Evolutionary conservation across 73 alveolate genomes (phyloP).

Genomic region (Paramecium sonneborni): DNA sequence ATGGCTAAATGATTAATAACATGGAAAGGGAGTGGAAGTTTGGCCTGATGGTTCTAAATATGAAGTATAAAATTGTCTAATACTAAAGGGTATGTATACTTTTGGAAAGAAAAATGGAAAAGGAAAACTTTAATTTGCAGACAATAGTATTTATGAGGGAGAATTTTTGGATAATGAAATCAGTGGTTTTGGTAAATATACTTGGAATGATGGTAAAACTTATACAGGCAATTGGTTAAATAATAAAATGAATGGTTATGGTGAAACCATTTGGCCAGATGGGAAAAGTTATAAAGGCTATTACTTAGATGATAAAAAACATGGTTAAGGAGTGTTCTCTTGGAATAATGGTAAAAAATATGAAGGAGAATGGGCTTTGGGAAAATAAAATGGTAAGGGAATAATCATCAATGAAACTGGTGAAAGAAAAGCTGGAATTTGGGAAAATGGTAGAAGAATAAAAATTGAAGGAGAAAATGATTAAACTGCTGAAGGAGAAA

Average conservation of each 20-base stretch:
- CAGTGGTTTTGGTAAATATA: constrained; percentile 78
- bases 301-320: constrained; percentile 75
- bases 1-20: constrained; percentile 79
- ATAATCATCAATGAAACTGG: neutral
- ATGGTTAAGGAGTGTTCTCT: constrained; percentile 76
- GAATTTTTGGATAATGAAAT: constrained; percentile 74
- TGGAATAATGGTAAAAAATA: constrained; percentile 78
- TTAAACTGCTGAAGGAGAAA: constrained; percentile 55
- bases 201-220: constrained; percentile 72
- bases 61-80: neutral
- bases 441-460: constrained; percentile 31
- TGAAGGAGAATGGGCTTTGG: constrained; percentile 83
- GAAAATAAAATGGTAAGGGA: constrained; percentile 84
- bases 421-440: constrained; percentile 26
- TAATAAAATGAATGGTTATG: constrained; percentile 82
- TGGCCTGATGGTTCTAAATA: constrained; percentile 83
- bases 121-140: constrained; percentile 75
- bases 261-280: constrained; percentile 79
- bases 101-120: constrained; percentile 80
- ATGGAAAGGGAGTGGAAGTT: constrained; percentile 84
- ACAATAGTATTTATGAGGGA: constrained; percentile 78
- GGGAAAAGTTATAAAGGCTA: constrained; percentile 78
- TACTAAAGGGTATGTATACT: constrained; percentile 61
- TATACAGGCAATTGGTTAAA: constrained; percentile 76
- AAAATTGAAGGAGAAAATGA: constrained; percentile 37